phyloP scores from a whole-genome alignment of 768 basidiomycete genomes.

The Mycena filopes region DNA sequence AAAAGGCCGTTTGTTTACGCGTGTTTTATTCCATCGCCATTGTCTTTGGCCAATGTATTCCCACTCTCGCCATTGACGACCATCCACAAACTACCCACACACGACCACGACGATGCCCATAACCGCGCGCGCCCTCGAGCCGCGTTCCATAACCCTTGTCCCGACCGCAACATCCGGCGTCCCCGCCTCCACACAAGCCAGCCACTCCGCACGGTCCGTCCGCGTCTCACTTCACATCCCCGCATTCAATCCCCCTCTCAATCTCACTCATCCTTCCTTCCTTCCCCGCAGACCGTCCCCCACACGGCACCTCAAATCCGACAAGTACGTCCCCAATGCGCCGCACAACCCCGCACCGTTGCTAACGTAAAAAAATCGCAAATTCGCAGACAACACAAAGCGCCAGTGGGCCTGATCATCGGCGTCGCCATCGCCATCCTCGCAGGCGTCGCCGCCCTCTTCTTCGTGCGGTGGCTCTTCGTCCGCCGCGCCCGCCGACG shows the following conservation, averaged over 20 bases:
- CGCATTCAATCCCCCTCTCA: no score
- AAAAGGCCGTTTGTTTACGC: no score
- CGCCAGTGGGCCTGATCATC: conserved; percentile 25
- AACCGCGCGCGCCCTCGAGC: not conserved
- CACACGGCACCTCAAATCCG: not conserved
- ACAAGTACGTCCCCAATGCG: conserved; percentile 15
- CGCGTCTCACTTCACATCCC: no score
- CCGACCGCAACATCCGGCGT: conserved; percentile 10
- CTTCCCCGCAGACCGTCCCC: not conserved
- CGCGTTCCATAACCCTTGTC: conserved; percentile 3
- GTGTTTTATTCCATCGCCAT: no score
- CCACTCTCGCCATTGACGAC: no score
- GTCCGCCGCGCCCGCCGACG: not conserved
- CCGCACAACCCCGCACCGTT: not conserved
- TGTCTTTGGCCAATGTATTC: no score
- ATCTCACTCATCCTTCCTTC: no score
- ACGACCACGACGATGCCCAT: no score
- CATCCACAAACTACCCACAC: no score
- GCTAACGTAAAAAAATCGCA: not conserved
- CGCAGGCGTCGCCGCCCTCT: not conserved
- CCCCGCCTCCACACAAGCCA: not conserved
- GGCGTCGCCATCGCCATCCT: conserved; percentile 26
- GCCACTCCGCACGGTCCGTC: not conserved
- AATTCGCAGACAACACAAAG: conserved; percentile 9
- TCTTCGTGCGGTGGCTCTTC: not conserved